Conservation (phyloP, 73 alveolate genomes). For the Uronychia binucleata region DNA sequence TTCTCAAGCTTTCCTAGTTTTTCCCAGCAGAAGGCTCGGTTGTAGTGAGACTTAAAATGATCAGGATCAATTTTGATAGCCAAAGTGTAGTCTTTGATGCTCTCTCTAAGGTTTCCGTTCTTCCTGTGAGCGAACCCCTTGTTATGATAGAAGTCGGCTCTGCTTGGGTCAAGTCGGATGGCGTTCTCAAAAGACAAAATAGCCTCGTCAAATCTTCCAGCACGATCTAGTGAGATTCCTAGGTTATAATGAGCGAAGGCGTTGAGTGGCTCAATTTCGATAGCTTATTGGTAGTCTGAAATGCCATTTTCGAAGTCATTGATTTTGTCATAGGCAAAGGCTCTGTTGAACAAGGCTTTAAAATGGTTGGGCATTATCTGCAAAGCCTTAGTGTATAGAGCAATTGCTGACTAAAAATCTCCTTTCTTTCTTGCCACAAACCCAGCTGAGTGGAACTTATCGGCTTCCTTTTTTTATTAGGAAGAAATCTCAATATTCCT, state of each 20-base stretch:
- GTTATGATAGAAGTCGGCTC: slow-evolving; percentile 74
- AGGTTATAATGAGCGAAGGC: slow-evolving; percentile 65
- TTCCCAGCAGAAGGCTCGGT: slow-evolving; percentile 89
- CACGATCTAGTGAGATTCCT: slow-evolving; percentile 55
- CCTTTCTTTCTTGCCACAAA: slow-evolving; percentile 38
- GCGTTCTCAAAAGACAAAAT: slow-evolving; percentile 63
- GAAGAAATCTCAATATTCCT: no score
- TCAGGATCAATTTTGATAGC: slow-evolving; percentile 64
- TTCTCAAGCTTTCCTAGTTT: slow-evolving; percentile 77
- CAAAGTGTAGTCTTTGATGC: slow-evolving; percentile 56
- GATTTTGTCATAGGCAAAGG: slow-evolving; percentile 54
- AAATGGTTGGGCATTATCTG: slow-evolving; percentile 70
- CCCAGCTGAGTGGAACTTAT: slow-evolving; percentile 12
- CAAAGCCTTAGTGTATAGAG: slow-evolving; percentile 63
- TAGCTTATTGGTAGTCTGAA: slow-evolving; percentile 68
- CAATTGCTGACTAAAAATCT: slow-evolving; percentile 60
- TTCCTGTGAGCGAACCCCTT: slow-evolving; percentile 71
- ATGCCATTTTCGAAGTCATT: slow-evolving; percentile 48
- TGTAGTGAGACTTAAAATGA: slow-evolving; percentile 84
- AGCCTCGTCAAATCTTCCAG: slow-evolving; percentile 54
- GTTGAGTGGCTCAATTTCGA: slow-evolving; percentile 59
- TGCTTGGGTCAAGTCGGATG: slow-evolving; percentile 57
- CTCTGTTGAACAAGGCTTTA: slow-evolving; percentile 73
- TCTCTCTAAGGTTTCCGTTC: slow-evolving; percentile 30
- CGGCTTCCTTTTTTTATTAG: slow-evolving; percentile 26